A percentile compares a stretch with the other conserved stretches of the same genome.
Conservation (phyloP, 164 flowering plant genomes). For the Platanus orientalis region DNA sequence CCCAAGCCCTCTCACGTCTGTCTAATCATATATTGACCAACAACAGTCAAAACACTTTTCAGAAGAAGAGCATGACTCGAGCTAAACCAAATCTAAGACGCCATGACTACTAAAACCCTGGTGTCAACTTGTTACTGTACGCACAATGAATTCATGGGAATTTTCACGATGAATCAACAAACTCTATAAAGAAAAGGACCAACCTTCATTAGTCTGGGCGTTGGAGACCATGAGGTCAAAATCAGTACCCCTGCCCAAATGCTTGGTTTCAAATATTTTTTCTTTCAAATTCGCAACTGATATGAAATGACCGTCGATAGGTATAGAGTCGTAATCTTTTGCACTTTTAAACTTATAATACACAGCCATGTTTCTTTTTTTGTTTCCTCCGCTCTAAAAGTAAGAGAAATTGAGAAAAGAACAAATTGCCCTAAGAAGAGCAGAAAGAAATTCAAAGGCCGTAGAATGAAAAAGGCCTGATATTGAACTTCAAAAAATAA, state of each 20-base stretch:
- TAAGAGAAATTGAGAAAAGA: conserved; percentile 17
- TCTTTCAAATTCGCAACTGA: conserved; percentile 89
- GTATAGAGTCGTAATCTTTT: conserved; percentile 87
- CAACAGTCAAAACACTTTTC: not conserved
- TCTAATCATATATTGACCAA: not conserved
- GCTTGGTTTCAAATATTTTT: conserved; percentile 98
- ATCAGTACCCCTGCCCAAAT: conserved; percentile 96
- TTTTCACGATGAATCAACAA: conserved; percentile 9
- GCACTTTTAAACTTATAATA: conserved; percentile 99
- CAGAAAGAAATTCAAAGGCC: conserved; percentile 29
- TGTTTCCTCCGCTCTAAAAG: conserved; percentile 16
- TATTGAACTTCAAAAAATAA: conserved; percentile 35
- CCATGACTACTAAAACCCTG: conserved; percentile 3
- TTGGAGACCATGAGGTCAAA: conserved; percentile 95
- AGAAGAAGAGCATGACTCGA: not conserved
- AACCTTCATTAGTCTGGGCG: conserved; percentile 98
- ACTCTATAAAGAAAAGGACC: conserved; percentile 32
- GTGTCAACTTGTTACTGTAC: not conserved
- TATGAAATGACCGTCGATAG: conserved; percentile 92
- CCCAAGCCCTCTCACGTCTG: not conserved
- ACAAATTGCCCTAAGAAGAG: conserved; percentile 12
- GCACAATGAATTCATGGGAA: not conserved
- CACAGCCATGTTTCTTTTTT: conserved; percentile 61
- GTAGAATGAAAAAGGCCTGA: conserved; percentile 27
- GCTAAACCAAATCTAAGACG: not conserved